Evolutionary conservation across 345 rosid genomes (phyloP).

Genomic region (Dimocarpus longan): DNA sequence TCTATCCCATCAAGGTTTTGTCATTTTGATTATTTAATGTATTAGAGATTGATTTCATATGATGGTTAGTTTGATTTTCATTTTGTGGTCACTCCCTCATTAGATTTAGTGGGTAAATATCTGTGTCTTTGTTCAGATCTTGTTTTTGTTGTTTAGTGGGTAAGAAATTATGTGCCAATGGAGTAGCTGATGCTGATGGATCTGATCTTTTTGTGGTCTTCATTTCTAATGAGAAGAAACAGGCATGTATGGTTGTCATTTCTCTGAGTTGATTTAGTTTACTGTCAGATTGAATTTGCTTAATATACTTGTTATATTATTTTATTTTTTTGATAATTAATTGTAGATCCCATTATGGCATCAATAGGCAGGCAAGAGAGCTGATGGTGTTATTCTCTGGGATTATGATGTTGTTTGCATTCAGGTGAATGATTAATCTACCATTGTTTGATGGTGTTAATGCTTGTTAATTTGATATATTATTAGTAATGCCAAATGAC

Average conservation of each 20-base stretch:
- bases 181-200: conserved; percentile 53
- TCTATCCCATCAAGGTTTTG: neutral
- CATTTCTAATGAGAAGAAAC: conserved; percentile 84
- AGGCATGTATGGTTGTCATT: neutral
- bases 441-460: too few relatives aligned
- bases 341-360: conserved; percentile 86
- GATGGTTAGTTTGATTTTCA: neutral
- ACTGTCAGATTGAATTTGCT: neutral
- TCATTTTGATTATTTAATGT: too few relatives aligned
- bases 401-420: too few relatives aligned
- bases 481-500: too few relatives aligned
- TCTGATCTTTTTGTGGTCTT: conserved; percentile 76
- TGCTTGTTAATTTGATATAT: too few relatives aligned
- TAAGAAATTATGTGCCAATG: conserved; percentile 57
- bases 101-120: conserved; percentile 73
- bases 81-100: too few relatives aligned
- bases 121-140: too few relatives aligned
- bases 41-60: neutral
- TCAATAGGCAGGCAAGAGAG: conserved; percentile 83
- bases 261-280: neutral
- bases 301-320: neutral
- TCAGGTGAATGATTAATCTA: too few relatives aligned
- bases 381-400: too few relatives aligned
- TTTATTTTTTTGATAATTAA: conserved; percentile 13
- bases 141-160: conserved; percentile 69